Evolutionary conservation across 2,329 filamentous ascomycete genomes (phyloP), one percentile per base, ranked within the genome.

Genomic region (Trichoderma asperellum): DNA sequence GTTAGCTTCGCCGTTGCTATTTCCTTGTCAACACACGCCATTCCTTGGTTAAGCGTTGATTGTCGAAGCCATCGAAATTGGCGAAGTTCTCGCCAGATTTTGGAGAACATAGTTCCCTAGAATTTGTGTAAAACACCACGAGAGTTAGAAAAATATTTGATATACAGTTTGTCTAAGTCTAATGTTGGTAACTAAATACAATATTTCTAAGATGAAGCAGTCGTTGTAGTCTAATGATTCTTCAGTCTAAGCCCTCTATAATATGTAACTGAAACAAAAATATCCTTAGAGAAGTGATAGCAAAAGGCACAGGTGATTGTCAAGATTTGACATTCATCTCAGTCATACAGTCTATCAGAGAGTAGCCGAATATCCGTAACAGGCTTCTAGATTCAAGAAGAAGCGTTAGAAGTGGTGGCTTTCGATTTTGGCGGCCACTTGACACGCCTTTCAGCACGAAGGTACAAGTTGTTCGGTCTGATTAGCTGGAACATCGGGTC

Each of bases 401-500:
- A 6, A 34, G 4, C 32, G 10, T 47, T 24, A 5, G 40, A 16
- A 35, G 59, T 5, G 12, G 43, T 27, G 5, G 40, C 6, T 1
- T 34, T 29, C 14, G 59, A 62, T 56, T 70, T 75, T 3, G 77
- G 74, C 2, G 85, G 85, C 83, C 84, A 86, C 75, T 83, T 83
- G 24, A 80, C 79, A 32, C 86, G 79, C 73, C 77, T 82, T 74
- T 84, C 80, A 0, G 86, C 84, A 24, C 80, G 75, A 2, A 86
- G 84, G 35, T 75, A 75, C 16, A 75, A 73, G 53, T 75, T 75
- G 37, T 72, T 55, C 1, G 74, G 71, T 85, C 86, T 75, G 69
- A 88, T 87, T 1, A 88, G 76, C 78, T 87, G 85, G 75, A 88
- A 89, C 79, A 84, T 82, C 1, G 87, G 87, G 71, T 89, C 87